phyloP scores from a whole-genome alignment of 192 early-diverging fungal species.

The Backusella tuberculispora region DNA sequence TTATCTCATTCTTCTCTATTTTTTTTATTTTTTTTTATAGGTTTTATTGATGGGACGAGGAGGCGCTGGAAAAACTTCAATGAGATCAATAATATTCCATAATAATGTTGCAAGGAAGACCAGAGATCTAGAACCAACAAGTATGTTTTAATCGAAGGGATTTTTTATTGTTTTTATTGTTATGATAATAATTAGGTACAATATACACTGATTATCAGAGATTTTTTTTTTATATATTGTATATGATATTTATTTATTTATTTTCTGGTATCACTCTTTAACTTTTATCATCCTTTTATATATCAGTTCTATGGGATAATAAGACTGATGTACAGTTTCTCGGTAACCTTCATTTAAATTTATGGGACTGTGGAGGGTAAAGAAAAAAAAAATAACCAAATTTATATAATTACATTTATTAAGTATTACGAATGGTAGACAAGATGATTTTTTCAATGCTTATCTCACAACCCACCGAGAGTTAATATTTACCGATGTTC shows the following conservation, averaged over 20 bases:
- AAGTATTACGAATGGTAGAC: neutral
- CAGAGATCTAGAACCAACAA: slow-evolving; percentile 6
- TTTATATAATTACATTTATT: neutral
- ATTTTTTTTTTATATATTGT: neutral
- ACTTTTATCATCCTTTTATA: no score
- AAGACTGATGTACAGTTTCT: slow-evolving; percentile 22
- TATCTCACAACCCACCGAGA: slow-evolving; percentile 11
- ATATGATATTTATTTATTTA: neutral
- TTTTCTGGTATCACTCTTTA: neutral
- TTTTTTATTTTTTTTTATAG: no score
- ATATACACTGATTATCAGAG: neutral
- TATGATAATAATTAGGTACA: no score
- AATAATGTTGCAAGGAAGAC: slow-evolving; percentile 16
- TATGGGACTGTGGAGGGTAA: slow-evolving; percentile 27
- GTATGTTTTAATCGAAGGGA: neutral
- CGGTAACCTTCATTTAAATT: slow-evolving; percentile 19
- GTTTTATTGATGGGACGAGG: slow-evolving; percentile 19
- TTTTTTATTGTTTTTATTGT: neutral
- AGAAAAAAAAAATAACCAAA: neutral
- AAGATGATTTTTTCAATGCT: slow-evolving; percentile 8
- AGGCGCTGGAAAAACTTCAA: slow-evolving; percentile 17
- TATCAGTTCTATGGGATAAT: slow-evolving; percentile 18
- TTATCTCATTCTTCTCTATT: neutral
- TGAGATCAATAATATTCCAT: slow-evolving; percentile 24
- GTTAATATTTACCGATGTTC: slow-evolving; percentile 16